Percentiles rank a stretch among this genome's conserved stretches.
These are phyloP conservation scores for Oryza longistaminata DNA, from an alignment of 176 grass and related monocot species.

Conservation along the genomic window DNA sequence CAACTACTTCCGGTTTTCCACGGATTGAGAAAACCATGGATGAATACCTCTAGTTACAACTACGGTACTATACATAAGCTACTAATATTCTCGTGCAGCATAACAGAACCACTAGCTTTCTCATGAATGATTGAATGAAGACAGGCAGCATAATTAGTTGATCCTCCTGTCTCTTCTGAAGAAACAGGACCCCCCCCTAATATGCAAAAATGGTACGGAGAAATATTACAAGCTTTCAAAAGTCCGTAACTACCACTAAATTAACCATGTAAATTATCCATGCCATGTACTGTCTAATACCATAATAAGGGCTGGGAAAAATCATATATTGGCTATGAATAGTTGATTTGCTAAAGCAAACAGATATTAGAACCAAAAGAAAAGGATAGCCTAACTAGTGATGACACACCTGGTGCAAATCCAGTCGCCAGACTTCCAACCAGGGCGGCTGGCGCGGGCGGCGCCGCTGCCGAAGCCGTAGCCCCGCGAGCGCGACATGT, in stretches of 20 bases:
- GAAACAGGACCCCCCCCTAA: not conserved
- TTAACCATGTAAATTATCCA: not conserved
- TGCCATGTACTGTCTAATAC: too few species aligned
- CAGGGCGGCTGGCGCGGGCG: slow-evolving; percentile 54
- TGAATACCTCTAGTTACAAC: not conserved
- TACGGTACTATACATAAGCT: not conserved
- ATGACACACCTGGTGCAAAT: slow-evolving; percentile 83
- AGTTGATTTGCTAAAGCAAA: not conserved
- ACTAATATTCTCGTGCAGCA: not conserved
- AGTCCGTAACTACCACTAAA: not conserved
- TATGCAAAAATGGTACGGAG: not conserved
- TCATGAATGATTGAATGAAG: not conserved
- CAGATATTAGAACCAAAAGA: not conserved
- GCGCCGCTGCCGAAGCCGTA: slow-evolving; percentile 57
- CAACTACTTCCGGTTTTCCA: not conserved
- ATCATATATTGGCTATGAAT: not conserved
- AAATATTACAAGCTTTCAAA: not conserved
- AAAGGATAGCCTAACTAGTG: not conserved
- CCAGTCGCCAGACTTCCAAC: slow-evolving; percentile 96
- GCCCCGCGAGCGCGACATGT: slow-evolving; percentile 68
- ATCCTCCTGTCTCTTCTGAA: not conserved
- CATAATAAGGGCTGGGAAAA: slow-evolving; percentile 5
- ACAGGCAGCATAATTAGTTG: not conserved
- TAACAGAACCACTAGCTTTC: not conserved
- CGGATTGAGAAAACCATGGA: not conserved